phyloP scores from a whole-genome alignment of 2,329 filamentous ascomycete species.

The Aspergillus brunneoviolaceus region DNA sequence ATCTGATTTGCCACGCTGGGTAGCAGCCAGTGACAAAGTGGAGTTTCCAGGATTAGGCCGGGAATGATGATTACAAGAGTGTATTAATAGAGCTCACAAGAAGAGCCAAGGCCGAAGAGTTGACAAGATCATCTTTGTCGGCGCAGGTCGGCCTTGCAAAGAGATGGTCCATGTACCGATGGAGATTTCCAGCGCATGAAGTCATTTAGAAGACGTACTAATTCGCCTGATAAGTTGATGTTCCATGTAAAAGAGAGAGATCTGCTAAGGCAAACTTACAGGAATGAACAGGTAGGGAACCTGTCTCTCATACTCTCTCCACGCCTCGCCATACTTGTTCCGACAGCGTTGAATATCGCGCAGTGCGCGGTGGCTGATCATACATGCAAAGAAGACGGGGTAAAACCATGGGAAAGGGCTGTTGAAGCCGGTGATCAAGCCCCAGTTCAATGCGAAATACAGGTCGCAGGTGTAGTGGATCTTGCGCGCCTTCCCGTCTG shows the following conservation, averaged over 20 bases:
- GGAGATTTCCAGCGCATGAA: neutral
- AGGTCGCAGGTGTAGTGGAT: constrained; percentile 79
- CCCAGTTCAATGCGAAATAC: constrained; percentile 76
- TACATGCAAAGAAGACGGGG: constrained; percentile 72
- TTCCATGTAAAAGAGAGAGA: neutral
- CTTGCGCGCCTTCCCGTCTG: constrained; percentile 71
- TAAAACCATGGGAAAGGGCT: constrained; percentile 91
- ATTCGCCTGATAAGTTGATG: neutral
- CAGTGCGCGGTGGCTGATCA: constrained; percentile 76
- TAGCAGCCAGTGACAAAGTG: neutral
- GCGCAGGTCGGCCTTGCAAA: neutral
- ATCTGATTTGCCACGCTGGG: neutral
- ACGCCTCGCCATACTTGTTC: constrained; percentile 77
- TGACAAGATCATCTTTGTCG: neutral
- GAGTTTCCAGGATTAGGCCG: neutral
- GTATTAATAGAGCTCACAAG: neutral
- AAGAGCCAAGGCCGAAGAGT: neutral
- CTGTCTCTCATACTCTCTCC: constrained; percentile 74
- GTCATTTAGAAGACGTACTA: constrained; percentile 37
- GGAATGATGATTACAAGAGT: neutral
- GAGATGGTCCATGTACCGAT: neutral
- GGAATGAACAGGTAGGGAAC: constrained; percentile 87
- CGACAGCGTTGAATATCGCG: constrained; percentile 75
- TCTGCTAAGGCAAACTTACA: constrained; percentile 38
- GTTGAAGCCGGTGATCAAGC: constrained; percentile 74